phyloP scores from a whole-genome alignment of 2,329 filamentous ascomycete genomes.

The Colletotrichum chrysophilum region DNA sequence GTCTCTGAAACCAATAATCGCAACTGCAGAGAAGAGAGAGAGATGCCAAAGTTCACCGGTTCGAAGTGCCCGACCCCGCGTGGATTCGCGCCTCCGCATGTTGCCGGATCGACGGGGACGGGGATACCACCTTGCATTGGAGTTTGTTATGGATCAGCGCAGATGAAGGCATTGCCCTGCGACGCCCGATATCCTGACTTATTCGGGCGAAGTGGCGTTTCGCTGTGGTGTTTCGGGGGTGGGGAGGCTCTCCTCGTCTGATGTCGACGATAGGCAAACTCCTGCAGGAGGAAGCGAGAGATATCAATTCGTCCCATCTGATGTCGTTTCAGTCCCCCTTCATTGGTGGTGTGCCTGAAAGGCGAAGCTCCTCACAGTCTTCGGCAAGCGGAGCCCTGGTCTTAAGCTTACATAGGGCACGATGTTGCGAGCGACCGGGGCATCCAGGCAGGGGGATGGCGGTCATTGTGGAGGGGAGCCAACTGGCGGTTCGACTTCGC shows the following conservation, averaged over 20 bases:
- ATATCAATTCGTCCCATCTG: conserved; percentile 5
- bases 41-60: neutral
- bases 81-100: neutral
- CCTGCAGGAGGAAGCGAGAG: neutral
- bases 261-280: neutral
- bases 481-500: conserved; percentile 2
- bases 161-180: neutral
- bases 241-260: neutral
- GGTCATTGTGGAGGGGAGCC: neutral
- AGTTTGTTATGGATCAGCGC: neutral
- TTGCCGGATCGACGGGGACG: neutral
- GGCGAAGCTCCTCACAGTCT: neutral
- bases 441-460: neutral
- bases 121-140: neutral
- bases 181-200: no score
- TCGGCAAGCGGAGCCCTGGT: neutral
- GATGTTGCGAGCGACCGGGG: neutral
- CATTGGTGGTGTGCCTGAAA: neutral
- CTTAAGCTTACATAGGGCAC: conserved; percentile 9
- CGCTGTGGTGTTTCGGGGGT: neutral
- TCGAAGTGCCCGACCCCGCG: neutral
- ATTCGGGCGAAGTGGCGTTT: neutral
- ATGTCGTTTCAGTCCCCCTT: neutral
- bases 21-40: neutral
- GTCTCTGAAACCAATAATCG: conserved; percentile 6